Conservation (phyloP, 179 eudicot genomes). For the Carnegiea gigantea region DNA sequence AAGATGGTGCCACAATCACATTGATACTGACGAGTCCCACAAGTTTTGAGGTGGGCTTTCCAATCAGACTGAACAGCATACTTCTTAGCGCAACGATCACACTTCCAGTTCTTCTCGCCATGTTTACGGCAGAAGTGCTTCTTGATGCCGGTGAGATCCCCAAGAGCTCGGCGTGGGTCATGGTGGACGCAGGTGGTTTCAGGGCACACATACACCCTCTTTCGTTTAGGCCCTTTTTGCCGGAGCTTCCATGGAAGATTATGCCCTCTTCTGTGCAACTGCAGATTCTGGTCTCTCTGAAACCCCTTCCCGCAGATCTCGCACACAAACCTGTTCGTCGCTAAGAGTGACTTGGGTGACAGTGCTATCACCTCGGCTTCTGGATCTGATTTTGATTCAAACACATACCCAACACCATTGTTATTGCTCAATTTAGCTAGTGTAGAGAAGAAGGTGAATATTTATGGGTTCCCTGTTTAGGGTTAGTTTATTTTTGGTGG, state of each 20-base stretch:
- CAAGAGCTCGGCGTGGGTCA: constrained; percentile 29
- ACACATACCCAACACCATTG: neutral
- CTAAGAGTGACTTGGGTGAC: constrained; percentile 24
- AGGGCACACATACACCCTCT: constrained; percentile 31
- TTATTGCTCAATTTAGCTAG: neutral
- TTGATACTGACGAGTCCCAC: constrained; percentile 31
- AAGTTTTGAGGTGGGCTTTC: constrained; percentile 36
- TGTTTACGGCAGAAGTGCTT: constrained; percentile 33
- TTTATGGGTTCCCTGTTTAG: neutral
- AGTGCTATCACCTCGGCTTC: constrained; percentile 30
- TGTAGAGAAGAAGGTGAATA: too few species aligned
- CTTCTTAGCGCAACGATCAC: constrained; percentile 31
- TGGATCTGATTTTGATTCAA: constrained; percentile 19
- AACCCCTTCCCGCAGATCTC: constrained; percentile 34
- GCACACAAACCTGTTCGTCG: constrained; percentile 31
- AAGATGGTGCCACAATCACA: constrained; percentile 37
- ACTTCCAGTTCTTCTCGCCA: constrained; percentile 36
- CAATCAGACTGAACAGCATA: constrained; percentile 36
- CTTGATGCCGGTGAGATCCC: constrained; percentile 34
- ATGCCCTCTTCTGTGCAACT: constrained; percentile 31
- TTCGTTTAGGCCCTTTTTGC: constrained; percentile 22
- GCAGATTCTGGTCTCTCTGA: constrained; percentile 31
- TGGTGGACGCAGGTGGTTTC: constrained; percentile 33
- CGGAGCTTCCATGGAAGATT: constrained; percentile 35
- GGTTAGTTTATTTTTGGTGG: neutral